These are phyloP conservation scores for Fusarium sambucinum DNA, from an alignment of 2,329 filamentous ascomycete species.

Conservation along the genomic window DNA sequence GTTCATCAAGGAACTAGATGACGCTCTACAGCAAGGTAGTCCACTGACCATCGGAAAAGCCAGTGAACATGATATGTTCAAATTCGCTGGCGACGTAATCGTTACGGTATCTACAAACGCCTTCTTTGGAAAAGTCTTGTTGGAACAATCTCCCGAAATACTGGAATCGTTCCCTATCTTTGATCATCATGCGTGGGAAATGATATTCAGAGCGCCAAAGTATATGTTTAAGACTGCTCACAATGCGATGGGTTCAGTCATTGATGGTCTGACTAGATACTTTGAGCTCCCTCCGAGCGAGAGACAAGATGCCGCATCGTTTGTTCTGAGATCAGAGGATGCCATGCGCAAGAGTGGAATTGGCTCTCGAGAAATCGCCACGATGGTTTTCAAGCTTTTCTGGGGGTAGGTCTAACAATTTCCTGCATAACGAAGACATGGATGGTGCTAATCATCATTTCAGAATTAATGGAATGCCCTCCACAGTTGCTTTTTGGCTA, in stretches of 20 bases:
- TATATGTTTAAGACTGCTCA: background rate
- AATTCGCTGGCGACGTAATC: background rate
- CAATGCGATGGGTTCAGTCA: background rate
- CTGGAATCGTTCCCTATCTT: background rate
- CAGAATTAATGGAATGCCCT: background rate
- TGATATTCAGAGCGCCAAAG: background rate
- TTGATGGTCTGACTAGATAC: background rate
- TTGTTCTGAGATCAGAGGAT: background rate
- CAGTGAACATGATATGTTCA: background rate
- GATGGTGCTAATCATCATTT: background rate
- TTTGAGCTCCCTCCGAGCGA: background rate
- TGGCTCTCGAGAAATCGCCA: background rate
- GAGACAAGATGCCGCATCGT: background rate
- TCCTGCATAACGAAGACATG: accelerated
- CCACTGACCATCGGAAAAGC: background rate
- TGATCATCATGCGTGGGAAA: background rate
- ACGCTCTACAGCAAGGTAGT: accelerated
- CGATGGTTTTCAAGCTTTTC: background rate
- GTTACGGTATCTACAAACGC: background rate
- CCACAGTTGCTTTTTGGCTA: background rate
- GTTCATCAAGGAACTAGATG: background rate
- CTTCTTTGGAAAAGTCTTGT: background rate
- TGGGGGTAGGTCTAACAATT: background rate
- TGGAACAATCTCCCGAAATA: background rate
- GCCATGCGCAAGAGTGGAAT: background rate